These are phyloP conservation scores for Hypoxylon sp. DNA, from an alignment of 2,329 filamentous ascomycete species.

Conservation along the genomic window DNA sequence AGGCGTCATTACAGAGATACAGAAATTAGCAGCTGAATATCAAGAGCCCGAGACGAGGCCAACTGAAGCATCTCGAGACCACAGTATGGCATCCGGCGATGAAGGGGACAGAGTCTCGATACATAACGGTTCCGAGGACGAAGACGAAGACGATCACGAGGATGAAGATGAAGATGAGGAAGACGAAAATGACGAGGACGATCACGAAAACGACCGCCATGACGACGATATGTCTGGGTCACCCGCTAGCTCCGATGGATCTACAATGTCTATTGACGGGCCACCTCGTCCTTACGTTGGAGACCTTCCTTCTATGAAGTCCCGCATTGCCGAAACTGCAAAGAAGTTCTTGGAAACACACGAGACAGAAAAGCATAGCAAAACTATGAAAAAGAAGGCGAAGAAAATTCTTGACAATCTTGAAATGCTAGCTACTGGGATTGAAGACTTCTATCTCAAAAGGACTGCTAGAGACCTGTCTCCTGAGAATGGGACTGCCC, in stretches of 20 bases:
- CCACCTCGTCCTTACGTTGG: conserved; percentile 65
- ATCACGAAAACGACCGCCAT: conserved; percentile 62
- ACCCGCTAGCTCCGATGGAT: conserved; percentile 75
- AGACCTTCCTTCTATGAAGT: conserved; percentile 72
- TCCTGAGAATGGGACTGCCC: conserved; percentile 68
- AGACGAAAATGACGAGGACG: conserved; percentile 69
- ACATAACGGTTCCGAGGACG: conserved; percentile 67
- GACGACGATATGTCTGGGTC: conserved; percentile 76
- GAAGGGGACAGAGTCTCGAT: conserved; percentile 56
- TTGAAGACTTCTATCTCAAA: conserved; percentile 78
- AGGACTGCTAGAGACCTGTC: conserved; percentile 63
- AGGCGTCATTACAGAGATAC: conserved; percentile 92
- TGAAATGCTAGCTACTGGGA: conserved; percentile 77
- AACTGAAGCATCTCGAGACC: conserved; percentile 51
- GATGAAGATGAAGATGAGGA: conserved; percentile 66
- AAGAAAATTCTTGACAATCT: conserved; percentile 80
- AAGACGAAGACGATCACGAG: conserved; percentile 67
- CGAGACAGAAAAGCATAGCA: conserved; percentile 80
- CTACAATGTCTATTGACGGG: conserved; percentile 74
- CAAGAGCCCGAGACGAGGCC: conserved; percentile 55
- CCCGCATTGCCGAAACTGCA: conserved; percentile 81
- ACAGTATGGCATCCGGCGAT: conserved; percentile 54
- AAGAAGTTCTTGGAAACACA: conserved; percentile 88
- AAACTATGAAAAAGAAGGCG: conserved; percentile 84
- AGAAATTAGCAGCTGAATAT: conserved; percentile 77